phyloP scores from a whole-genome alignment of 345 rosid species.

The Dimocarpus longan region DNA sequence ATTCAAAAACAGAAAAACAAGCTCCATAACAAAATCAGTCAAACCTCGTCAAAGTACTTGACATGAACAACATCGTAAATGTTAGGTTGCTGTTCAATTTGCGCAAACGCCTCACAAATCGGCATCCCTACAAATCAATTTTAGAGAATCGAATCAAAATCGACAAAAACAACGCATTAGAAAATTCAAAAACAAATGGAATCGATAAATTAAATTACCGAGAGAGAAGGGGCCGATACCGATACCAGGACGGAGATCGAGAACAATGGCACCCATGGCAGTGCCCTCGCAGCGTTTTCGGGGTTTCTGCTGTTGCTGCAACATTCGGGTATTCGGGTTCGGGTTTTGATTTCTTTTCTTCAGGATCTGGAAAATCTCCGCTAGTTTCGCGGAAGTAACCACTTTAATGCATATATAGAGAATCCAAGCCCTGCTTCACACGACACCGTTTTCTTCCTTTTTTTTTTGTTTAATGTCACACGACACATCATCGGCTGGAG shows the following conservation, averaged over 20 bases:
- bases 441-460: background rate
- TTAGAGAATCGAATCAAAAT: background rate
- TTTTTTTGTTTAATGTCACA: background rate
- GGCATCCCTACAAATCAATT: conserved; percentile 70
- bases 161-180: background rate
- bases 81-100: conserved; percentile 91
- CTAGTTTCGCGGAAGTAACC: conserved; percentile 7
- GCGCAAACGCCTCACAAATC: conserved; percentile 86
- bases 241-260: conserved; percentile 92
- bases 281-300: conserved; percentile 93
- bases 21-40: background rate
- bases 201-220: conserved; percentile 42
- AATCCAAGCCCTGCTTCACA: background rate
- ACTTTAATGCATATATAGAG: background rate
- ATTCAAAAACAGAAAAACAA: no score
- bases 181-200: background rate
- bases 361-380: background rate
- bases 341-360: background rate
- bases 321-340: conserved; percentile 23
- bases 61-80: conserved; percentile 95
- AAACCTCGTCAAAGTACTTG: conserved; percentile 90
- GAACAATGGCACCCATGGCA: conserved; percentile 92
- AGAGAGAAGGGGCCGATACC: conserved; percentile 91
- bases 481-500: background rate
- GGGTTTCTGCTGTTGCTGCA: conserved; percentile 64